Base-by-base conservation (phyloP, 179 eudicot species). In the Patellifolia procumbens region DNA sequence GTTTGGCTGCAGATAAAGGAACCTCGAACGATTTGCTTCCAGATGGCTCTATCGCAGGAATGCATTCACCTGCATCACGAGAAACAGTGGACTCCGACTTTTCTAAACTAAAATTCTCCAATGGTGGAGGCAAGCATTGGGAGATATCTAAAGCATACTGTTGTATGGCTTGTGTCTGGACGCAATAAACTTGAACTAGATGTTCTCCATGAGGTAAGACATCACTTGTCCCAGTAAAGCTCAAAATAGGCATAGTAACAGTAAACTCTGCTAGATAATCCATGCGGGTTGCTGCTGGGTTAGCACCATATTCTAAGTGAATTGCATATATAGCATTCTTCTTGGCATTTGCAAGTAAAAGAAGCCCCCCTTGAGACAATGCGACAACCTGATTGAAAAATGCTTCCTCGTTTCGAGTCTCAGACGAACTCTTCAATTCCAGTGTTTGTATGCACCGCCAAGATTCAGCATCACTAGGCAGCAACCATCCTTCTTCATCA, bases 131-230 rank as follows among this genome's bases (percentile, higher is more conserved):
- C 83, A 95, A 83, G 82, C 99, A 93, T 81, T 85, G 98, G 39
- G 91, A 90, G 62, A 90, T 82, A 74, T 93, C 97, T 85, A 95
- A 79, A 76, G 98, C 99, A 86, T 93, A 95, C 87, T 95, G 98
- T 78, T 95, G 99, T 85, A 95, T 95, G 80, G 99, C 99, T 79
- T 95, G 99, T 73, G 99, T 93, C 82, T 95, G 99, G 45, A 95
- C 98, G 85, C 99, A 93, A 77, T 93, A 95, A 78, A 95, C 90
- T 84, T 95, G 98, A 75, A 95, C 92, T 24, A 83, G 82, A 37
- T 89, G 93, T 68, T 91, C 99, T 55, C 92, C 98, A 78, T 91
- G 91, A 64, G 97, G 90, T 62, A 88, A 82, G 46, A 82, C 56
- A 60, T 90, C 97, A 79, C 95, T 91, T 7, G 99, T 95, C 70